Evolutionary conservation across 2,329 filamentous ascomycete species (phyloP).

Genomic region (Rachicladosporium sp.): DNA sequence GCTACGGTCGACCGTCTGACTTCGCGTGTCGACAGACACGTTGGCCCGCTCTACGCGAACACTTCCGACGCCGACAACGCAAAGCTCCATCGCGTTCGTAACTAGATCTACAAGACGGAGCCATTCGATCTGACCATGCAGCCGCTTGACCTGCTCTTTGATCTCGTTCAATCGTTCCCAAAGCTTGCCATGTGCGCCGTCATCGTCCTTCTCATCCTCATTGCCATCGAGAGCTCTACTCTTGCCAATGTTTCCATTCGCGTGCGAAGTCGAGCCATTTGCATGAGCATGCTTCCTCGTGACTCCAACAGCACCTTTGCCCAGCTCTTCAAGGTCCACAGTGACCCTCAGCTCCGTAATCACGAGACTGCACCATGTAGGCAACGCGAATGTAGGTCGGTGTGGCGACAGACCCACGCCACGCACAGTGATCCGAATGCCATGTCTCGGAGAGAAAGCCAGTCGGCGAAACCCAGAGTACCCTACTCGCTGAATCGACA

Average conservation of each 20-base stretch:
- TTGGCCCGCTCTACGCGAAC: constrained; percentile 76
- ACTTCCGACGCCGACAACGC: constrained; percentile 68
- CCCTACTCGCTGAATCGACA: constrained; percentile 91
- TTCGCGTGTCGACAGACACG: constrained; percentile 78
- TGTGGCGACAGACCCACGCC: constrained; percentile 81
- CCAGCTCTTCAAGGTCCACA: constrained; percentile 59
- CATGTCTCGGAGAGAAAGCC: constrained; percentile 79
- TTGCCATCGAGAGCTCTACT: constrained; percentile 4
- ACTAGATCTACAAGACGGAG: constrained; percentile 81
- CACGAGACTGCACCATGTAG: constrained; percentile 88
- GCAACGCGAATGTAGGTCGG: constrained; percentile 89
- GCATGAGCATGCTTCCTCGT: constrained; percentile 10
- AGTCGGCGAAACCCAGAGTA: constrained; percentile 86
- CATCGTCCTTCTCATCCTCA: constrained; percentile 16
- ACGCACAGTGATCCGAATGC: constrained; percentile 77
- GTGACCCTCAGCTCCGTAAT: constrained; percentile 77
- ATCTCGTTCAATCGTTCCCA: constrained; percentile 68
- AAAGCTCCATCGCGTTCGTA: constrained; percentile 65
- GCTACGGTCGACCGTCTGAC: constrained; percentile 80
- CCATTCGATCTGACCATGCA: constrained; percentile 82
- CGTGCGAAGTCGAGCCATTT: constrained; percentile 6
- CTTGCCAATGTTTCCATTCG: constrained; percentile 7
- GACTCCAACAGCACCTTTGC: constrained; percentile 7
- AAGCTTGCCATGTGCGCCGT: constrained; percentile 46
- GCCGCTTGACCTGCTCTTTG: constrained; percentile 74